Percentiles rank a stretch among this genome's conserved stretches.
Evolutionary conservation across 331 rosid species (phyloP).

Genomic region (Pyracantha coccinea): DNA sequence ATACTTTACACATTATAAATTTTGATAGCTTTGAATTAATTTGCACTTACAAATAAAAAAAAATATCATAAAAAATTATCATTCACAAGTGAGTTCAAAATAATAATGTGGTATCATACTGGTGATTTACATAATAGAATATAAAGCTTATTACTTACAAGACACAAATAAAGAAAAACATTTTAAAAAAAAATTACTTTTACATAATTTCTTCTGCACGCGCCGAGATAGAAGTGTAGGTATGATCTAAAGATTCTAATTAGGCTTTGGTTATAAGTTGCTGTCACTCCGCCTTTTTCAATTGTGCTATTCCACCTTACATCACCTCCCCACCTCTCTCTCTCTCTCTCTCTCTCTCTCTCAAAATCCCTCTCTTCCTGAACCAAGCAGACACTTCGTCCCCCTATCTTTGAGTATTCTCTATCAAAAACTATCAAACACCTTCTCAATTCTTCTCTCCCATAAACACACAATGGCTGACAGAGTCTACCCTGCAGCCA

Average conservation of each 20-base stretch:
- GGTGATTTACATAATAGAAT: too few species aligned
- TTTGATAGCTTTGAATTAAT: too few species aligned
- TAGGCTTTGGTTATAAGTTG: slow-evolving; percentile 20
- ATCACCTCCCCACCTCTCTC: background rate
- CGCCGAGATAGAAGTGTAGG: background rate
- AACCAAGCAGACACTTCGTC: background rate
- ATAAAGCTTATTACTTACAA: too few species aligned
- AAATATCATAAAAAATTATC: too few species aligned
- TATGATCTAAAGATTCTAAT: slow-evolving; percentile 5
- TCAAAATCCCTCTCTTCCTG: background rate
- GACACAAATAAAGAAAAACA: too few species aligned
- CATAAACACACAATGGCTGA: slow-evolving; percentile 44
- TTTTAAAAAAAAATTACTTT: background rate
- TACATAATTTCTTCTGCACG: background rate
- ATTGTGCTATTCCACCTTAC: slow-evolving; percentile 3
- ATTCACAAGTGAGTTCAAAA: too few species aligned
- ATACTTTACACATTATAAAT: too few species aligned
- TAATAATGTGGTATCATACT: too few species aligned
- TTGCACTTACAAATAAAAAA: too few species aligned
- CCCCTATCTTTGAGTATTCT: background rate
- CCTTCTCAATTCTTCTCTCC: background rate
- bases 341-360: background rate
- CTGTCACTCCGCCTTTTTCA: background rate
- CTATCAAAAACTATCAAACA: background rate
- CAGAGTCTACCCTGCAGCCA: slow-evolving; percentile 54